phyloP scores from a whole-genome alignment of 2,329 filamentous ascomycete species.

The Orbilia oligospora region DNA sequence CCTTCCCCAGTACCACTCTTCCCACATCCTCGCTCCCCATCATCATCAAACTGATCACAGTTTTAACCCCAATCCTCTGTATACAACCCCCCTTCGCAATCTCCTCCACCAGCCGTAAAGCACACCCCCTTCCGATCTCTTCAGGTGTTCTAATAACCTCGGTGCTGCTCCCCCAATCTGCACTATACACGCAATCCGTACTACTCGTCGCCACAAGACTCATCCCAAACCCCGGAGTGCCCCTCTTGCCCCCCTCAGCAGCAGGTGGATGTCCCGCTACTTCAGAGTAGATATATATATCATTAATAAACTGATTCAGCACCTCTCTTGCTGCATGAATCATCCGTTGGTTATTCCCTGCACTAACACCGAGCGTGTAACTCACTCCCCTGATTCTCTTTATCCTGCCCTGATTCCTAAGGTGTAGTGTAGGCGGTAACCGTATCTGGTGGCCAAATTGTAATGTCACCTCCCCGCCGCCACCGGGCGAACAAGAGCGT shows the following conservation, averaged over 20 bases:
- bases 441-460: slow-evolving; percentile 94
- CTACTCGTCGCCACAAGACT: slow-evolving; percentile 94
- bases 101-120: slow-evolving; percentile 87
- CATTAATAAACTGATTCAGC: slow-evolving; percentile 85
- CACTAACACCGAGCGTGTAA: slow-evolving; percentile 91
- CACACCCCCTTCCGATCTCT: slow-evolving; percentile 88
- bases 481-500: slow-evolving; percentile 81
- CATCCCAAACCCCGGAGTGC: slow-evolving; percentile 91
- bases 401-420: slow-evolving; percentile 85
- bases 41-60: slow-evolving; percentile 89
- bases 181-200: slow-evolving; percentile 84
- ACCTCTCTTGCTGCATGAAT: slow-evolving; percentile 90
- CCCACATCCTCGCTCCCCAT: slow-evolving; percentile 99
- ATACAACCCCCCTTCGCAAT: slow-evolving; percentile 87
- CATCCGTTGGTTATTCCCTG: slow-evolving; percentile 93
- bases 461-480: slow-evolving; percentile 92
- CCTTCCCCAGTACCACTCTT: slow-evolving; percentile 82
- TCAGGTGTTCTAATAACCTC: slow-evolving; percentile 87
- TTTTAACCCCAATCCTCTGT: slow-evolving; percentile 78
- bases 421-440: slow-evolving; percentile 91
- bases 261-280: slow-evolving; percentile 66
- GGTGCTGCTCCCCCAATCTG: slow-evolving; percentile 79
- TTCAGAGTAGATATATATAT: slow-evolving; percentile 89
- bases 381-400: slow-evolving; percentile 92
- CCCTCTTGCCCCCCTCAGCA: slow-evolving; percentile 69